Evolutionary conservation across 2,329 filamentous ascomycete genomes (phyloP), one percentile per base, ranked within the genome.

Genomic region (Venturia effusa): DNA sequence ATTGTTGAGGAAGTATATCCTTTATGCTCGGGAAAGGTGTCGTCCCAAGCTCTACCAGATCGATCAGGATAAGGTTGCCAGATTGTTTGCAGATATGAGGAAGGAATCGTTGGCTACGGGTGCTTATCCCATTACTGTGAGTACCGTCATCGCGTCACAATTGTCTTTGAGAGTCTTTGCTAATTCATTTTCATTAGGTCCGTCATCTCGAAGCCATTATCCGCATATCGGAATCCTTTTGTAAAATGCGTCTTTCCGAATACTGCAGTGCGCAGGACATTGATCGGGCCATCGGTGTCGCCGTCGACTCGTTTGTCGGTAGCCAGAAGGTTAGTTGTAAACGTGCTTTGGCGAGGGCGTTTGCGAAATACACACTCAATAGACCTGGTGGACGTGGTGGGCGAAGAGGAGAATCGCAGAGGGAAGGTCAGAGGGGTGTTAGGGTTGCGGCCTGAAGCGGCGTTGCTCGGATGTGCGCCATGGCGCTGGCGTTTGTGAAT

Each of bases 181-280:
- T 30, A 61, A 19, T 45, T 27, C 34, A 17, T 27, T 8, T 11
- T 22, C 40, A 13, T 27, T 68, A 96, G 92, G 90, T 97, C 68
- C 92, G 94, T 80, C 94, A 99, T 79, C 81, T 99, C 40, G 94
- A 99, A 82, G 93, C 93, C 67, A 97, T 97, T 72, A 95, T 99
- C 79, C 90, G 94, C 72, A 96, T 96, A 72, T 88, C 87, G 64
- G 94, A 99, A 75, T 80, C 92, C 0, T 99, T 99, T 78, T 95
- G 90, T 76, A 93, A 96, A 72, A 99, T 99, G 94, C 88, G 94
- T 17, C 81, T 99, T n/a, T 94, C 90, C 0, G 94, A 99, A 69
- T 97, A 96, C 79, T 96, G 93, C 76, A 88, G 88, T 6, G 79
- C 89, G 1, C 84, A 89, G 66, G 94, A 99, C 72, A 96, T 99